Evolutionary conservation across 208 protist genomes (phyloP).

Genomic region (Acanthamoeba rhysodes): DNA sequence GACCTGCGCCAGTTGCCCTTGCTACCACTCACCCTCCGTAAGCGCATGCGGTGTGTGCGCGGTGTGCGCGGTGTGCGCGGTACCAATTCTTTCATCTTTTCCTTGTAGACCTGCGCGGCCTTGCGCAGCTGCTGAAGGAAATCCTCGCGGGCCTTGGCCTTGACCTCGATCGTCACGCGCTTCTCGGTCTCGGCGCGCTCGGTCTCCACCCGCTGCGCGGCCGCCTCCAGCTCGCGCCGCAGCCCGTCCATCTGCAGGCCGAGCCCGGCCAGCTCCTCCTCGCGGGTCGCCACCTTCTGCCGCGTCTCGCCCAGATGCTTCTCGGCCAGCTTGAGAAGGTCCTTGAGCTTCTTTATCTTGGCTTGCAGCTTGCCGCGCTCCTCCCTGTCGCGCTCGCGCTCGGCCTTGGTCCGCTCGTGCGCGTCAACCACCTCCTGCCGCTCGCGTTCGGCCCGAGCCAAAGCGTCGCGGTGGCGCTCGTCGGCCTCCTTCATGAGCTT

Average conservation of each 20-base stretch:
- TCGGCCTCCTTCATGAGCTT: conserved; percentile 68
- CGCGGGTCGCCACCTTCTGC: neutral
- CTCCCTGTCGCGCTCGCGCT: neutral
- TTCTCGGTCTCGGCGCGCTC: conserved; percentile 46
- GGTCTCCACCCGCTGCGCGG: neutral
- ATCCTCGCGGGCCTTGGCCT: conserved; percentile 57
- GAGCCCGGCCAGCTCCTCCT: neutral
- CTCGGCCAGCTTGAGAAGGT: conserved; percentile 51
- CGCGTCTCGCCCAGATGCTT: conserved; percentile 33
- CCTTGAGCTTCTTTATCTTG: conserved; percentile 50
- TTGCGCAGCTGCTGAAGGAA: conserved; percentile 62
- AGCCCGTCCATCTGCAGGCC: neutral
- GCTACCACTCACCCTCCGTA: neutral
- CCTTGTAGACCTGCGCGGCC: conserved; percentile 63
- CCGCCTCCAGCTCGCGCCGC: neutral
- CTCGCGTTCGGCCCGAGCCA: neutral
- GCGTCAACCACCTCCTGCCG: neutral
- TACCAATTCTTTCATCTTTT: conserved; percentile 72
- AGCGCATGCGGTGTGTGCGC: too few species aligned
- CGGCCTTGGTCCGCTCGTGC: neutral
- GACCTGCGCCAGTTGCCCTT: conserved; percentile 29
- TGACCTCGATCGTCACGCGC: conserved; percentile 44
- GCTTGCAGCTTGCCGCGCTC: neutral
- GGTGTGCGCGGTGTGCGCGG: too few species aligned
- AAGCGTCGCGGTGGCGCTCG: neutral